Base-by-base conservation (phyloP, 2,329 filamentous ascomycete species). In the Phyllosticta citrichinensis region DNA sequence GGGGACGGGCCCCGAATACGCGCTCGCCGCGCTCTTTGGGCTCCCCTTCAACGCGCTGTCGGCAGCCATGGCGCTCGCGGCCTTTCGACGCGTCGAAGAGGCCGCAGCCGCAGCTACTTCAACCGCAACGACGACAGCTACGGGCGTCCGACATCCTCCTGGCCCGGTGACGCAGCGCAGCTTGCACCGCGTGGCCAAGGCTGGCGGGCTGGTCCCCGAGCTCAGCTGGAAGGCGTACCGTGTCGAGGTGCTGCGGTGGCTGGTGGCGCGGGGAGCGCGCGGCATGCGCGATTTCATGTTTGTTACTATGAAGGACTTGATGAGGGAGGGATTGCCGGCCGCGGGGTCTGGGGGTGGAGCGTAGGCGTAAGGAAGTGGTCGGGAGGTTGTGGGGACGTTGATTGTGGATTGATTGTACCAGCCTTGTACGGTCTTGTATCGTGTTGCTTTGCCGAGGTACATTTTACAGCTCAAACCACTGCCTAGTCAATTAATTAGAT, bases 261-360 rank as follows among this genome's bases (percentile, higher is more conserved):
- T 95, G 63, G 86, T 87, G 62, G 76, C 75, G 5, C 81, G 80
- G 58, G 87, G 87, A 0, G 79, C 88, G 54, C 75, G 72, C 11
- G 91, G 91, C 0, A 79, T 93, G 30, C 81, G 82, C 17, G 80
- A 86, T 64, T 74, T 95, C 67, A 87, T 95, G 80, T 88, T 88
- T 71, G 89, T 85, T 67, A 92, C 89, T 1, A 91, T 94, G 83
- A 90, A 58, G 55, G 60, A 62, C 25, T 14, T 62, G 60, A 62
- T 62, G 52, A 58, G 35, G 60, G 55, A 57, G 55, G 53, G 22
- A 8, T 8, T 24, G 54, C 54, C 27, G 12, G 54, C 17, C 20
- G 20, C 24, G 20, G 52, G 52, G 19, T 53, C 12, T 8, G 20
- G 52, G 19, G 52, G 14, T 14, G 35, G 25, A 30, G 22, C 22